phyloP scores from a whole-genome alignment of 257 asterid genomes.

The Marsdenia floribunda region DNA sequence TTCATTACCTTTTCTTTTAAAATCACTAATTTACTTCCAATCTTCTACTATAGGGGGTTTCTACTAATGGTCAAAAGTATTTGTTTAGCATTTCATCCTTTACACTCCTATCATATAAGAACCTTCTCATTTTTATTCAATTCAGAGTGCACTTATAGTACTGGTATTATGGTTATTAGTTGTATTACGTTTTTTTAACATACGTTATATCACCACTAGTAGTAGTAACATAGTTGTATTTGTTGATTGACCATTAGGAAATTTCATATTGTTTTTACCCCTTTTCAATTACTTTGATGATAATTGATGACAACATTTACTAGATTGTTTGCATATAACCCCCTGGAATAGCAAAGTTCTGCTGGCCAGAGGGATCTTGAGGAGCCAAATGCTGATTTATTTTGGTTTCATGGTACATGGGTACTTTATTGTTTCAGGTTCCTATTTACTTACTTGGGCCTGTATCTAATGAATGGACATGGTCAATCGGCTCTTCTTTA shows the following conservation, averaged over 20 bases:
- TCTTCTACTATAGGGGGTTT: neutral
- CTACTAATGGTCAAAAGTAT: neutral
- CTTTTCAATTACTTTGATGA: neutral
- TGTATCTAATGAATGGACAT: slow-evolving; percentile 89
- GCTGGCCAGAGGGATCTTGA: neutral
- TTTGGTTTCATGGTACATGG: slow-evolving; percentile 9
- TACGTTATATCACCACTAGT: neutral
- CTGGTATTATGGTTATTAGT: neutral
- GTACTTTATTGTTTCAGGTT: slow-evolving; percentile 55
- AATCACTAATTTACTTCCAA: neutral
- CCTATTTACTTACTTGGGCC: slow-evolving; percentile 58
- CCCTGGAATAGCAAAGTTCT: neutral
- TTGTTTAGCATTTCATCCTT: neutral
- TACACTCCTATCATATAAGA: neutral
- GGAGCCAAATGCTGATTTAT: neutral
- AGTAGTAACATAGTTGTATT: neutral
- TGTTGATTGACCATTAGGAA: neutral
- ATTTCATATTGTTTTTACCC: neutral
- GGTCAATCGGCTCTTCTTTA: slow-evolving; percentile 97
- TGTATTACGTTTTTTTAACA: neutral
- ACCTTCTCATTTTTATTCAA: neutral
- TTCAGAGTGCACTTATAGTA: neutral
- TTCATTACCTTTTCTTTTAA: neutral
- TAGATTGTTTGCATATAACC: neutral
- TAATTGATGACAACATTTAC: neutral